Evolutionary conservation across 805 yeast species (phyloP), one percentile per base, ranked within the genome.

Genomic region (Spathaspora passalidarum): DNA sequence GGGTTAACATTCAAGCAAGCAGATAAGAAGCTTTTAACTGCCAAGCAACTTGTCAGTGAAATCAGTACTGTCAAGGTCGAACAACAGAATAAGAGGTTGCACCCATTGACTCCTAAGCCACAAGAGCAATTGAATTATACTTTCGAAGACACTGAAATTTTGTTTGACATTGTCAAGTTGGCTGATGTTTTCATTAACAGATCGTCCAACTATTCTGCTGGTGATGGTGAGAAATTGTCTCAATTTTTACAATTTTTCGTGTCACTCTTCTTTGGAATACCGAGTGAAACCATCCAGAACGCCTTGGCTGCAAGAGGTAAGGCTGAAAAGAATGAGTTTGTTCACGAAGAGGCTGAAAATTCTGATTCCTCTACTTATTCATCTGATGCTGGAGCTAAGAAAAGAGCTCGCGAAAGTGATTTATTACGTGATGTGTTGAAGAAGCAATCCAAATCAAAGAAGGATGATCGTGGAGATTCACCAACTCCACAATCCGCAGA

Each of bases 1-100:
- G 99, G 99, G 1, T 76, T 94, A 56, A 91, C 97, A 0, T 94
- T 94, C 72, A 94, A 94, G 67, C 98, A 94, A 63, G 87, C 96
- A 19, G 99, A 94, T 67, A 92, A 94, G 65, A 92, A 94, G 64
- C 69, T 89, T 46, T 69, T 94, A 56, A 89, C 98, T 0, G 85
- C 94, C 8, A 89, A 95, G 59, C 96, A 90, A 56, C 69, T 94
- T 55, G 82, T 94, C 11, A 86, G 96, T 51, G 98, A 92, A 61
- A 86, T 94, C 46, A 86, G 94, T 55, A 88, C 97, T 2, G 86
- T 91, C 36, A 90, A 91, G 66, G 86, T 88, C 36, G 99, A 92
- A 59, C 96, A 89, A 63, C 79, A 78, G n/a, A 87, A 85, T 56
- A 91, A 89, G 66, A 78, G 95, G 59, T 70, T 88, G 48, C 90